These are phyloP conservation scores for Fragaria vesca DNA, from an alignment of 306 rosid genomes.

Conservation along the genomic window DNA sequence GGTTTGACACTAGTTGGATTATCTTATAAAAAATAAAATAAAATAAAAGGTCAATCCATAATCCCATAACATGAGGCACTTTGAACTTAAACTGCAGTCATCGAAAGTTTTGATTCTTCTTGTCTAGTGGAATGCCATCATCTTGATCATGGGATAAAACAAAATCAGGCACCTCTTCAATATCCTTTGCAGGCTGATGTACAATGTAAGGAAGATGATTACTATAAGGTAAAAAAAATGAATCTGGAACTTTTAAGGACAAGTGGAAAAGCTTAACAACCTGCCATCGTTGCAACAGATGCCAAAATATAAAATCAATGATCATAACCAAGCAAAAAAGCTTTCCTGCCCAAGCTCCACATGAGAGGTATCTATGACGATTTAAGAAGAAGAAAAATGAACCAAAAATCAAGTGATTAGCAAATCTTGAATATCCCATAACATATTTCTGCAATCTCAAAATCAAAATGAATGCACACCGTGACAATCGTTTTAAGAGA, in stretches of 20 bases:
- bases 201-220: slow-evolving; percentile 11
- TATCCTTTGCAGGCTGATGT: slow-evolving; percentile 61
- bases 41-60: background rate
- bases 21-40: no score
- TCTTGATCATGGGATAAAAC: slow-evolving; percentile 35
- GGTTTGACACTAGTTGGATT: no score
- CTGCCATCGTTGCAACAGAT: slow-evolving; percentile 66
- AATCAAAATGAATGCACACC: slow-evolving; percentile 38
- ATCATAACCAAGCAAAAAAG: slow-evolving; percentile 86
- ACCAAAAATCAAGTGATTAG: slow-evolving; percentile 25
- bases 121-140: slow-evolving; percentile 13
- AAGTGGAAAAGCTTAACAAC: slow-evolving; percentile 32
- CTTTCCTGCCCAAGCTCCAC: slow-evolving; percentile 94
- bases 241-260: slow-evolving; percentile 10
- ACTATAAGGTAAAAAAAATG: background rate
- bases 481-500: slow-evolving; percentile 65
- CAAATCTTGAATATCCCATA: background rate
- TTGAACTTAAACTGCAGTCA: background rate
- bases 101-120: slow-evolving; percentile 1
- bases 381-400: background rate
- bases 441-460: background rate
- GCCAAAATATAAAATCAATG: slow-evolving; percentile 75
- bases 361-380: slow-evolving; percentile 59
- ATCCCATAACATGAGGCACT: background rate
- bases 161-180: slow-evolving; percentile 61